phyloP scores from a whole-genome alignment of 192 early-diverging fungal genomes.

The Phlyctochytrium bullatum region DNA sequence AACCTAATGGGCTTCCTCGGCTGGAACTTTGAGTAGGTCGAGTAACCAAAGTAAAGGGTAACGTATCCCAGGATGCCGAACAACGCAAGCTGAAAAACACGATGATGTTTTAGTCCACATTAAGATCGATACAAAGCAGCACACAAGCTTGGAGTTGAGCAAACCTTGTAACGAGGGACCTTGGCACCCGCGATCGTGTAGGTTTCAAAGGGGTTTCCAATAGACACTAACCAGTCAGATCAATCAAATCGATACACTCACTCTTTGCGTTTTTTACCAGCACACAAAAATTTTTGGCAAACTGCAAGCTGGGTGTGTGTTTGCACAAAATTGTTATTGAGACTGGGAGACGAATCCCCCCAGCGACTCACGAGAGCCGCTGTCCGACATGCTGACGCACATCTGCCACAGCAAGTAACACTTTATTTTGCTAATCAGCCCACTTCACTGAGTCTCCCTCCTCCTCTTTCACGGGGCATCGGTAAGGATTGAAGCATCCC shows the following conservation, averaged over 20 bases:
- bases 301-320: too few relatives aligned
- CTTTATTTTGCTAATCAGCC: too few relatives aligned
- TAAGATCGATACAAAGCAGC: too few relatives aligned
- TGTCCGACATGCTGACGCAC: too few relatives aligned
- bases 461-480: too few relatives aligned
- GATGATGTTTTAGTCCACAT: too few relatives aligned
- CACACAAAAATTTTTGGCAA: background rate
- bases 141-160: background rate
- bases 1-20: slow-evolving; percentile 36
- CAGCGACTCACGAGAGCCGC: too few relatives aligned
- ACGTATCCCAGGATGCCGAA: slow-evolving; percentile 42
- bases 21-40: slow-evolving; percentile 32
- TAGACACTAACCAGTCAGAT: slow-evolving; percentile 12
- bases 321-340: too few relatives aligned
- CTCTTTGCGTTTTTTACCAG: background rate
- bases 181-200: slow-evolving; percentile 37
- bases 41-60: slow-evolving; percentile 29
- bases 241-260: background rate
- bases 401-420: too few relatives aligned
- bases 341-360: too few relatives aligned
- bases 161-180: slow-evolving; percentile 51
- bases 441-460: too few relatives aligned
- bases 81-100: slow-evolving; percentile 30
- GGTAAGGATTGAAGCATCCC: too few relatives aligned
- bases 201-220: slow-evolving; percentile 49